Base-by-base conservation (phyloP, 805 yeast species). In the Wickerhamia fluorescens region DNA sequence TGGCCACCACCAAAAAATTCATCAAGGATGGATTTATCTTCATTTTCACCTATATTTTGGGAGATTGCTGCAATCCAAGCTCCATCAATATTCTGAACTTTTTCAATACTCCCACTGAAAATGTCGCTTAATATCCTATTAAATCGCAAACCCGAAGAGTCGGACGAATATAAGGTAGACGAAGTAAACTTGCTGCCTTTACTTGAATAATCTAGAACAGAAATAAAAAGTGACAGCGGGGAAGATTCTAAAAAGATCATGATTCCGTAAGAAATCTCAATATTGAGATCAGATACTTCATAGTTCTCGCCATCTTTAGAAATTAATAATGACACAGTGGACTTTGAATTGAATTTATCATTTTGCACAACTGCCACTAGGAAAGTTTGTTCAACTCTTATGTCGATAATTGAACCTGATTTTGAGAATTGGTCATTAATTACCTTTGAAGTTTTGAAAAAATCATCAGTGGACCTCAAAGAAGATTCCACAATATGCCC, bases 81-180 rank as follows among this genome's bases (percentile, higher is more conserved):
- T 7, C 87, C 88, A 34, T 78, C 83, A 16, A 75, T 59, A 12
- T 60, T 62, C 34, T 66, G 61, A 12, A 76, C 59, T 36, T 66
- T 68, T 20, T 59, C 60, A 12, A 69, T 47, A 25, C 61, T 49
- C 6, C 71, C 73, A 14, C 60, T 61, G 24, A 56, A 46, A 8
- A 68, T 57, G 20, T 61, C 50, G 7, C 62, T 65, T 17, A 73
- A 44, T n/a, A 69, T 51, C 24, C 61, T 59, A 1, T 44, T 42
- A 47, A 73, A 78, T 30, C 56, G 61, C 18, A 71, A 49, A 1
- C 87, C 85, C 8, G 71, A 52, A 3, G 83, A 75, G 39, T 75
- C 78, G 4, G 78, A 69, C n/a, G 63, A 48, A 37, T 63, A 71
- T 6, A 73, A 31, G 9, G 66, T 61, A 1, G 68, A 49, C 6